Evolutionary conservation across 805 yeast species (phyloP).

Genomic region (Ogataea ramenticola): DNA sequence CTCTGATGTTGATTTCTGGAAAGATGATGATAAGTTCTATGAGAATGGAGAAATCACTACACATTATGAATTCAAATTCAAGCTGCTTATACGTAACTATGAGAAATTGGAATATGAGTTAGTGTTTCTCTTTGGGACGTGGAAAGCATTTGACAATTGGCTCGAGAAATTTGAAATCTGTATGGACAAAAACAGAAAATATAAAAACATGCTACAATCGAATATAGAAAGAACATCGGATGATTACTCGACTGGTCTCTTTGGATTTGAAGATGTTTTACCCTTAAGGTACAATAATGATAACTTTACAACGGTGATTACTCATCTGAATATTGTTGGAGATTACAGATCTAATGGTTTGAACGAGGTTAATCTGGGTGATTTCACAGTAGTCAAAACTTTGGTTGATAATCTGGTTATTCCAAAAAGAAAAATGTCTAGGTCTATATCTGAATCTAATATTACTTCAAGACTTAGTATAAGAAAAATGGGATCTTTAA

Average conservation of each 20-base stretch:
- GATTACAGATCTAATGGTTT: no score
- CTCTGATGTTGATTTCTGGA: slow-evolving; percentile 14
- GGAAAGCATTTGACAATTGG: slow-evolving; percentile 37
- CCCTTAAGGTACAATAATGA: no score
- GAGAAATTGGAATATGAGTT: slow-evolving; percentile 28
- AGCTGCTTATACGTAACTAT: slow-evolving; percentile 39
- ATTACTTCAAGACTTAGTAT: neutral
- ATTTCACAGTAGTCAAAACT: neutral
- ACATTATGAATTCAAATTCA: slow-evolving; percentile 27
- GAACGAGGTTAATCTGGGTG: no score
- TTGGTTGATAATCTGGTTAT: neutral
- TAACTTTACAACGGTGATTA: no score
- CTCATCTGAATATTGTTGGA: no score
- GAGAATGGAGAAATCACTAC: slow-evolving; percentile 23
- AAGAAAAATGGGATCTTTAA: neutral
- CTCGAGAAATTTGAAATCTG: slow-evolving; percentile 15
- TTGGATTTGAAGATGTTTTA: no score
- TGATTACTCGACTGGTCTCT: neutral
- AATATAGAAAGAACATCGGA: neutral
- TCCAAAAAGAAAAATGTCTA: neutral
- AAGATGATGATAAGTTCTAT: slow-evolving; percentile 10
- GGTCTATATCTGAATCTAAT: neutral
- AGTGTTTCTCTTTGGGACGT: slow-evolving; percentile 25
- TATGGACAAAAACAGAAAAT: neutral
- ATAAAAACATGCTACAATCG: neutral